Base-by-base conservation (phyloP, 1,284 basidiomycete species). In the Cronartium quercuum region DNA sequence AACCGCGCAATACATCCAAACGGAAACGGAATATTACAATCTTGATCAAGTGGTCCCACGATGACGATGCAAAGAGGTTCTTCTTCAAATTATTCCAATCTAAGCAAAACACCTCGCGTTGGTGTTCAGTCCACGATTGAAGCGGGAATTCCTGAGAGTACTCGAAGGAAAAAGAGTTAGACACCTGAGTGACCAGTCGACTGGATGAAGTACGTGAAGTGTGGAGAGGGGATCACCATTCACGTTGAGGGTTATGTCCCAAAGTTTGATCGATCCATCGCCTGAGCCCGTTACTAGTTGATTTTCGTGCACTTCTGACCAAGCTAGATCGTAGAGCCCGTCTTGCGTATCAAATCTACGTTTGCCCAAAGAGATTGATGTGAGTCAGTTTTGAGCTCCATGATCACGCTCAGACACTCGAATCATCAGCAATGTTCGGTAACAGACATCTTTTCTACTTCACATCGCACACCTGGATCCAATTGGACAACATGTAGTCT, bases 31-130 rank as follows among this genome's bases (percentile, higher is more conserved):
- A 12, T 84, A 90, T 71, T 79, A 94, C 94, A 55, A 97, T 81
- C 83, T 96, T 94, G 47, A 95, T 86, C 2, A 86, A 88, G 38
- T 91, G 92, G 81, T 98, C 95, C 95, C 95, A 98, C 29, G 90
- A 92, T 0, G 89, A 87, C 1, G 75, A 76, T 9, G 29, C 87
- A 82, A 98, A 98, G 0, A 87, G 85, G 76, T 92, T 89, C 82
- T 98, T 98, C 78, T 91, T 88, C 76, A 96, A 83, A 82, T 97
- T 98, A 77, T 91, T 94, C 95, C 95, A 98, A 82, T 98, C 92
- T 12, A 97, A 87, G n/a, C 90, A 90, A 83, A 92, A 94, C 6
- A 94, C 91, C 81, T 98, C 95, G 60, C 90, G 87, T 6, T 88
- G 87, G 81, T 98, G 95, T 82, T 98, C 95, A 78, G 91, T 89